Percentiles rank a stretch among this genome's conserved stretches.
Evolutionary conservation across 2,329 filamentous ascomycete genomes (phyloP).

Genomic region (Acephala macrosclerotiorum): DNA sequence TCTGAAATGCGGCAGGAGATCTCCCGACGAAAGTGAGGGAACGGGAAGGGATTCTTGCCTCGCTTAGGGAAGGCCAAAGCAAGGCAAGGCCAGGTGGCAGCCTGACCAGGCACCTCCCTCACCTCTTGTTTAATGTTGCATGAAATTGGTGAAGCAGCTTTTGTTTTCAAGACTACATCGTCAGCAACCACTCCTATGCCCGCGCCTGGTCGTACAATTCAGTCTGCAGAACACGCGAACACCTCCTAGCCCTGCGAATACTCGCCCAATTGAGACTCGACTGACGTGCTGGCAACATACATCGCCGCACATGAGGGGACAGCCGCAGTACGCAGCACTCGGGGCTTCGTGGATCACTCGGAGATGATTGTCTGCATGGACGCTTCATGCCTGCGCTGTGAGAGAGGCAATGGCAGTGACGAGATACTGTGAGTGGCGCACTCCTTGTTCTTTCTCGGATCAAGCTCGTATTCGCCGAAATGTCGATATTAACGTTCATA

Average conservation of each 20-base stretch:
- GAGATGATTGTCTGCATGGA: constrained; percentile 30
- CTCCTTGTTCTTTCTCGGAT: not conserved
- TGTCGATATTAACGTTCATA: constrained; percentile 5
- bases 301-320: constrained; percentile 9
- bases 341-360: constrained; percentile 24
- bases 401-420: not conserved
- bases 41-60: not conserved
- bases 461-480: constrained; percentile 9
- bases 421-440: constrained; percentile 4
- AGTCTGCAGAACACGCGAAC: not conserved
- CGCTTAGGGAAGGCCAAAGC: constrained; percentile 17
- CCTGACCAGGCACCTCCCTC: no score
- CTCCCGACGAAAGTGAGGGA: constrained; percentile 29
- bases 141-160: no score
- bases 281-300: constrained; percentile 6
- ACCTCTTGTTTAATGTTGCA: no score
- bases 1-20: constrained; percentile 34
- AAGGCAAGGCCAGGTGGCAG: not conserved
- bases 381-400: constrained; percentile 10
- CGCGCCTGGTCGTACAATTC: constrained; percentile 2
- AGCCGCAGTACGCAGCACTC: not conserved
- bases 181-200: not conserved
- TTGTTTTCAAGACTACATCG: not conserved
- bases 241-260: not conserved
- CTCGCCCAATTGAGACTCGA: not conserved